Conservation (phyloP, 1,284 basidiomycete genomes). For the Marasmius fiardii region DNA sequence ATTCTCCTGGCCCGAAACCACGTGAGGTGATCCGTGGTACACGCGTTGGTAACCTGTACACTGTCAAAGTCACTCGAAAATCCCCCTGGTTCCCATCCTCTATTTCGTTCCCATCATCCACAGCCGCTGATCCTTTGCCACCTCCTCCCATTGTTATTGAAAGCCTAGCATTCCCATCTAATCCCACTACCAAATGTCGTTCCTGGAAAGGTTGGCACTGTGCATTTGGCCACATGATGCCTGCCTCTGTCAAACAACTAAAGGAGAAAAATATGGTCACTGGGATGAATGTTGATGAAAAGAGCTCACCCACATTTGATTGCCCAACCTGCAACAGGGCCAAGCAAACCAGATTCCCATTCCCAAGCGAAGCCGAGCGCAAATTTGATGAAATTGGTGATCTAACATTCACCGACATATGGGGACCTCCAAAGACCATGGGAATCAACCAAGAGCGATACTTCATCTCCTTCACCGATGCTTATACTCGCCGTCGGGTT, state of each 20-base stretch:
- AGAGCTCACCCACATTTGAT: conserved; percentile 6
- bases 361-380: conserved; percentile 11
- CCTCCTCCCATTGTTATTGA: conserved; percentile 13
- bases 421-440: conserved; percentile 23
- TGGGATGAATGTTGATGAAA: too few species aligned
- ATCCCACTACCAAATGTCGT: conserved; percentile 12
- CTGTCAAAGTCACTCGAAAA: neutral
- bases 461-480: conserved; percentile 30
- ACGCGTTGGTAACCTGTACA: neutral
- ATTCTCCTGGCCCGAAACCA: neutral
- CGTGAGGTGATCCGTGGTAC: too few species aligned
- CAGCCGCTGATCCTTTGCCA: neutral
- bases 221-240: conserved; percentile 19
- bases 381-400: conserved; percentile 19
- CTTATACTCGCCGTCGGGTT: conserved; percentile 20
- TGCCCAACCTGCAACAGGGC: conserved; percentile 18
- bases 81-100: neutral
- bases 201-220: conserved; percentile 21
- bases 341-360: conserved; percentile 25
- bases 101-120: neutral
- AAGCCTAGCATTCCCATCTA: too few species aligned
- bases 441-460: conserved; percentile 21
- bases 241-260: conserved; percentile 17
- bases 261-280: conserved; percentile 14
- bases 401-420: conserved; percentile 28